Conservation (phyloP, 1,284 basidiomycete species). For the Moesziomyces sp. region DNA sequence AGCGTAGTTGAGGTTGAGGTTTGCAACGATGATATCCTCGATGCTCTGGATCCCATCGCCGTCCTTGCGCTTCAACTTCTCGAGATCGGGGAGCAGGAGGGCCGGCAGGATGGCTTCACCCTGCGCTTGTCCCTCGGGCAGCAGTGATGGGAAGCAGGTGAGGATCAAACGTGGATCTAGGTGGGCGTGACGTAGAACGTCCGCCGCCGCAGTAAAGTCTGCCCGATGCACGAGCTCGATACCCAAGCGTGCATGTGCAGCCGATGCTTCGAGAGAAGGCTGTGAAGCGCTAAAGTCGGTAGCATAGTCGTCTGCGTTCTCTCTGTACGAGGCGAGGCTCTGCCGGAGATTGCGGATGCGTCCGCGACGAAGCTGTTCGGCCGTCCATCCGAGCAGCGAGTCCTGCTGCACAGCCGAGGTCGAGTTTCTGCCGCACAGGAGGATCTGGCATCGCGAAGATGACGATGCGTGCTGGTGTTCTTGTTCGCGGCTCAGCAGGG, state of each 20-base stretch:
- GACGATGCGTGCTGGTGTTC: constrained; percentile 5
- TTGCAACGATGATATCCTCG: constrained; percentile 25
- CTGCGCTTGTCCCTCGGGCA: not conserved
- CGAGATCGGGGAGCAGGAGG: constrained; percentile 12
- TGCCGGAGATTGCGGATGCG: constrained; percentile 22
- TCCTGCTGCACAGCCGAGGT: constrained; percentile 30
- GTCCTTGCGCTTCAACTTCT: constrained; percentile 5
- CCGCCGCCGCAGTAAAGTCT: constrained; percentile 36
- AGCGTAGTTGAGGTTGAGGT: constrained; percentile 52
- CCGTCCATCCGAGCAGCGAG: constrained; percentile 16
- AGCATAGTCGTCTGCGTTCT: not conserved
- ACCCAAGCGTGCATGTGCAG: constrained; percentile 31
- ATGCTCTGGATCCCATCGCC: constrained; percentile 14
- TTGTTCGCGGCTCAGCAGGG: constrained; percentile 14
- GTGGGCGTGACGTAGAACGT: constrained; percentile 20
- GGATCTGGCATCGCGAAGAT: constrained; percentile 15
- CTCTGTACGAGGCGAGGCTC: constrained; percentile 11
- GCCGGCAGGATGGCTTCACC: constrained; percentile 31
- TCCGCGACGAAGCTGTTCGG: constrained; percentile 27
- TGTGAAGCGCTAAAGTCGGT: constrained; percentile 1
- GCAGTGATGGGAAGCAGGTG: constrained; percentile 22
- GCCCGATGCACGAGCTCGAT: constrained; percentile 37
- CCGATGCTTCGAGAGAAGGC: constrained; percentile 18
- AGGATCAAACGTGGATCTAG: constrained; percentile 48
- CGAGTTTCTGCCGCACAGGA: constrained; percentile 42